phyloP scores from a whole-genome alignment of 768 basidiomycete species.

The Galerina marginata region DNA sequence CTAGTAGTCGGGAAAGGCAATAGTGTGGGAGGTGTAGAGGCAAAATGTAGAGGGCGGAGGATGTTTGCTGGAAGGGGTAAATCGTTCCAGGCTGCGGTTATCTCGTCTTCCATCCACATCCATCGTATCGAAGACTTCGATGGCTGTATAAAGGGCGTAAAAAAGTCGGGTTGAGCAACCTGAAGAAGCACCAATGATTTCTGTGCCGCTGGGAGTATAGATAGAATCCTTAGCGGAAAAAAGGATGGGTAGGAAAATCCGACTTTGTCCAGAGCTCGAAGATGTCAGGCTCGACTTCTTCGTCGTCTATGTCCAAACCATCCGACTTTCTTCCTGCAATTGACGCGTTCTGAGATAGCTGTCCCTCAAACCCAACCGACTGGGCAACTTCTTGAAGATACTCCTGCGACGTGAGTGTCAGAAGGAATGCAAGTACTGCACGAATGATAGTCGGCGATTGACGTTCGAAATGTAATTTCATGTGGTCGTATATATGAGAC shows the following conservation, averaged over 20 bases:
- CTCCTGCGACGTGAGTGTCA: conserved; percentile 65
- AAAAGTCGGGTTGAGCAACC: conserved; percentile 69
- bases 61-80: conserved; percentile 5
- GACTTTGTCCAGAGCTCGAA: conserved; percentile 41
- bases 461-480: conserved; percentile 57
- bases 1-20: conserved; percentile 3
- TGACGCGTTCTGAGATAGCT: conserved; percentile 30
- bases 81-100: conserved; percentile 53
- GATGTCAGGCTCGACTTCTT: conserved; percentile 44
- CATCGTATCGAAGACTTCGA: conserved; percentile 46
- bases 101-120: conserved; percentile 67
- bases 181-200: conserved; percentile 71
- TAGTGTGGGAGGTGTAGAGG: not conserved
- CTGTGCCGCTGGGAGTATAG: conserved; percentile 65
- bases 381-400: conserved; percentile 64
- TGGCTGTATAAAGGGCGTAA: conserved; percentile 45
- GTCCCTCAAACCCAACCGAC: conserved; percentile 60
- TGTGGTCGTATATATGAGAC: conserved; percentile 62
- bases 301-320: conserved; percentile 42
- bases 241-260: conserved; percentile 65
- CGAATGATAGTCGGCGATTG: conserved; percentile 53
- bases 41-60: not conserved
- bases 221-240: conserved; percentile 55
- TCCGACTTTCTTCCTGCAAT: conserved; percentile 33
- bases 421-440: conserved; percentile 69